phyloP scores from a whole-genome alignment of 2,329 filamentous ascomycete species.

The Cryphonectria naterciae region DNA sequence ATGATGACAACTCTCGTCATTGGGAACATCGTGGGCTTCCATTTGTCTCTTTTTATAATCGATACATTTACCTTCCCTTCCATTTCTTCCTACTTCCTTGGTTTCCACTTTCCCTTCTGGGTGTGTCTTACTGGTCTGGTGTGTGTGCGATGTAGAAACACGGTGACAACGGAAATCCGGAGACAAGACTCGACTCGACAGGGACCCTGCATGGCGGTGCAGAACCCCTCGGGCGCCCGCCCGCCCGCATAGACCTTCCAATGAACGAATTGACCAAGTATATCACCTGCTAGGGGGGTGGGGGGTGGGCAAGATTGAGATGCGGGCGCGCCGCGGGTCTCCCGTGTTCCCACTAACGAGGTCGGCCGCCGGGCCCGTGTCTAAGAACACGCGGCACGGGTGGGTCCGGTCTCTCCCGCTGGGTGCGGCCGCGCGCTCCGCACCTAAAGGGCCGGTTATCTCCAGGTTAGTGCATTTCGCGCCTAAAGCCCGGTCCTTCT shows the following conservation, averaged over 20 bases:
- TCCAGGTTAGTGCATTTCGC: not conserved
- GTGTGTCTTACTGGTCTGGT: not conserved
- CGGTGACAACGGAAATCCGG: not conserved
- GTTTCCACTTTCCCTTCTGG: not conserved
- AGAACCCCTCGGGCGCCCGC: not conserved
- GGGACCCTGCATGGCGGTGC: not conserved
- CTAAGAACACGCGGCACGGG: not conserved
- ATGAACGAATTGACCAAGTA: not conserved
- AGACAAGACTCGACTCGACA: not conserved
- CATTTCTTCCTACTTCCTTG: not conserved
- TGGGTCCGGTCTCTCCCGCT: not conserved
- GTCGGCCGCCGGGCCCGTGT: not conserved
- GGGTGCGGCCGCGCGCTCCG: slow-evolving; percentile 22
- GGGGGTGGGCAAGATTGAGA: no score
- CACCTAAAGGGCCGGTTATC: not conserved
- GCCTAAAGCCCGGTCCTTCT: not conserved
- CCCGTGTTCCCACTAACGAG: no score
- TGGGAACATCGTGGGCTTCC: not conserved
- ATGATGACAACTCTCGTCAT: not conserved
- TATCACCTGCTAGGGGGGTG: no score
- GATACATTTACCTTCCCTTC: not conserved
- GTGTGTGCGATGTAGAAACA: not conserved
- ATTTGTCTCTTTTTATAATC: not conserved
- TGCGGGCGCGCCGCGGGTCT: not conserved
- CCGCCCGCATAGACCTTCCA: not conserved